Conservation (phyloP, 345 rosid species). For the Hibiscus tridactylites region DNA sequence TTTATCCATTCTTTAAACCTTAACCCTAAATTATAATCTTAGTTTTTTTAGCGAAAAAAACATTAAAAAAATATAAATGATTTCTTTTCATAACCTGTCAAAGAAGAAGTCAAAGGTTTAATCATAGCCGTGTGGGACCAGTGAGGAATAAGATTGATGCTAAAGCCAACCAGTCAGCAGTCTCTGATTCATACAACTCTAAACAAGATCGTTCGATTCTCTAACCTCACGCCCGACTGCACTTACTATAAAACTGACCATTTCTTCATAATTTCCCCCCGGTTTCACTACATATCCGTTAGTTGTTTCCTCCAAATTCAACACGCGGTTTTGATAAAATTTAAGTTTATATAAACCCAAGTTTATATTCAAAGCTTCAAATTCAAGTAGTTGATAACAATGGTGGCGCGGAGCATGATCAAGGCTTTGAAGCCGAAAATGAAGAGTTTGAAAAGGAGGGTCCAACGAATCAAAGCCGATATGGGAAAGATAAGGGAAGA, state of each 20-base stretch:
- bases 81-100: too few species aligned
- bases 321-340: neutral
- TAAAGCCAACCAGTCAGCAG: too few species aligned
- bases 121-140: too few species aligned
- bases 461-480: neutral
- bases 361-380: neutral
- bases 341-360: neutral
- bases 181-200: too few species aligned
- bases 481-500: constrained; percentile 7
- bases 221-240: neutral
- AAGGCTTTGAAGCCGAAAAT: neutral
- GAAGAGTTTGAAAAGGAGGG: neutral
- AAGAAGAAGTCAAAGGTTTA: too few species aligned
- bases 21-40: too few species aligned
- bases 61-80: too few species aligned
- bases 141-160: too few species aligned
- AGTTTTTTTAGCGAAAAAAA: too few species aligned
- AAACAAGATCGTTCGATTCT: too few species aligned
- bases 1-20: too few species aligned
- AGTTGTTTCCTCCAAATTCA: neutral
- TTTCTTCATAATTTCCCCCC: neutral
- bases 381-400: neutral
- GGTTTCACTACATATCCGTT: neutral
- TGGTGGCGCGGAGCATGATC: neutral
- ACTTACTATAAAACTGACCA: neutral